Base-by-base conservation (phyloP, 495 filamentous ascomycete genomes). In the Penicillium longicatenatum region DNA sequence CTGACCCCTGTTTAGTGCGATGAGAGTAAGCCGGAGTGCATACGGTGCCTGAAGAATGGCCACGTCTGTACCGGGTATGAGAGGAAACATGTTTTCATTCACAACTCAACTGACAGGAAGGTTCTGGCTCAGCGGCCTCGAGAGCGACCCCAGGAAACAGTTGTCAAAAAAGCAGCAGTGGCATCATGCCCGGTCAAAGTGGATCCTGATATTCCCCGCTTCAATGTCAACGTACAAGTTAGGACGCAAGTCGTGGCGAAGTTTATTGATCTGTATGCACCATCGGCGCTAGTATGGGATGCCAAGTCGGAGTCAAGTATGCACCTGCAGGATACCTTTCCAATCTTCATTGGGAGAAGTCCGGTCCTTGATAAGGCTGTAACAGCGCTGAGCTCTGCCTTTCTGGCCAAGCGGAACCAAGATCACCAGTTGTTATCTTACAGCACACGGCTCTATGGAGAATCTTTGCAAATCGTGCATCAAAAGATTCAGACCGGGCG, bases 21-120 rank as follows among this genome's bases (percentile, higher is more conserved):
- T 56, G 65, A 66, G 47, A 52, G 60, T 37, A 67, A 62, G 56
- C 63, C 57, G 10, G 48, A 68, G 57, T 70, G 62, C 42, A 41
- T 62, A 33, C 57, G 62, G 24, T 74, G 65, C 54, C 55, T 69
- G 61, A 68, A 68, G 26, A 64, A 68, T 39, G 60, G 70, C 55
- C 65, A 66, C 54, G 43, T 64, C 44, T 69, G 60, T 58, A 60
- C 59, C 21, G 63, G 61, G 8, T 69, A 67, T 59, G 59, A 68
- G 35, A 62, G 60, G 31, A 55, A 55, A 35, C 44, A 45, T 35
- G 51, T 58, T 10, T 68, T 70, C 26, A 58, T 69, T 42, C 52
- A 64, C 31, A 58, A 55, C 0, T 57, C 55, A 20, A 49, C 51
- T 30, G 33, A 57, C 9, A 42, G 31, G 5, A 39, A 58, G 10